These are phyloP conservation scores for Castanea mollissima DNA, from an alignment of 306 rosid genomes.

Conservation along the genomic window DNA sequence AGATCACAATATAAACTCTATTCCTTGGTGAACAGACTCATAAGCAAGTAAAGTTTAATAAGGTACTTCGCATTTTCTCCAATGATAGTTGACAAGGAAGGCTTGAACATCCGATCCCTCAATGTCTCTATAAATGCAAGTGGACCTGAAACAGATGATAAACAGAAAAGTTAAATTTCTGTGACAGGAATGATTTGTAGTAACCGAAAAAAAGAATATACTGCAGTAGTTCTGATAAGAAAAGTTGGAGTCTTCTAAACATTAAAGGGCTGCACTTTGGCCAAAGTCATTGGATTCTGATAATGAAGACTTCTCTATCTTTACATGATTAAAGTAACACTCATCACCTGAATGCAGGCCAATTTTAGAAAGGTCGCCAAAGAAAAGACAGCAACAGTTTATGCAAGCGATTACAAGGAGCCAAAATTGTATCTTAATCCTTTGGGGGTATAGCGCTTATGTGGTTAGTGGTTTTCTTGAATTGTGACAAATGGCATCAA, in stretches of 20 bases:
- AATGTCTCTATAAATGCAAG: constrained; percentile 75
- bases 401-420: no score
- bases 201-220: neutral
- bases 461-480: no score
- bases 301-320: neutral
- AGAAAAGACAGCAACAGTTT: neutral
- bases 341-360: neutral
- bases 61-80: constrained; percentile 74
- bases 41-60: constrained; percentile 13
- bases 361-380: neutral
- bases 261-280: neutral
- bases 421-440: no score
- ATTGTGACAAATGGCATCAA: no score
- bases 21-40: constrained; percentile 12
- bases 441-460: no score
- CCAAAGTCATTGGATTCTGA: neutral
- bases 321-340: neutral
- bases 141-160: constrained; percentile 55
- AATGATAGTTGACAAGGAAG: constrained; percentile 77
- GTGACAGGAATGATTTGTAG: neutral
- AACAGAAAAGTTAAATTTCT: constrained; percentile 8
- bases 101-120: constrained; percentile 93
- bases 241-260: no score
- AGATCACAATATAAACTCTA: constrained; percentile 7
- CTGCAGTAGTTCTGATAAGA: no score